Percentiles rank a stretch among this genome's conserved stretches.
phyloP scores from a whole-genome alignment of 2,329 filamentous ascomycete species.

The Neonectria hederae region DNA sequence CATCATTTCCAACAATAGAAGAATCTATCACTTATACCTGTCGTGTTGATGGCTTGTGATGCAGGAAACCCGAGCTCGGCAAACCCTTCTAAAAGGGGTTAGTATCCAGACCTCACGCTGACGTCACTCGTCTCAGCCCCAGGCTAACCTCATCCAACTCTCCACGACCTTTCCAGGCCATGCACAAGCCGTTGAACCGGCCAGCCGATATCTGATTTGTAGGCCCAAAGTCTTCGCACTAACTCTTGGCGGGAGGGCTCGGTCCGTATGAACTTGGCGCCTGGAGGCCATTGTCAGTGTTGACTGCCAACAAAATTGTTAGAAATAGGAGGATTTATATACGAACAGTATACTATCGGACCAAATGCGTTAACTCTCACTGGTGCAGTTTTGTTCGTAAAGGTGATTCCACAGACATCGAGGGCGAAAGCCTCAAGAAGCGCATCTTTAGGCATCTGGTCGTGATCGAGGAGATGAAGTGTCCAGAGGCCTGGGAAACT shows the following conservation, averaged over 20 bases:
- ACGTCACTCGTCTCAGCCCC: background rate
- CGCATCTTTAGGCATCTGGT: conserved; percentile 22
- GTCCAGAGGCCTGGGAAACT: conserved; percentile 13
- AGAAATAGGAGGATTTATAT: background rate
- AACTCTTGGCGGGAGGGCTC: conserved; percentile 45
- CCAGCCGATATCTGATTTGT: conserved; percentile 50
- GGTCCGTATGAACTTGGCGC: conserved; percentile 44
- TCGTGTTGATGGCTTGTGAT: background rate
- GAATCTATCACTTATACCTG: conserved; percentile 30
- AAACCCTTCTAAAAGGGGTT: conserved; percentile 30
- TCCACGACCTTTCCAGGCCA: conserved; percentile 44
- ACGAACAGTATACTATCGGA: conserved; percentile 57
- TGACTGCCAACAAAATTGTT: too few species aligned
- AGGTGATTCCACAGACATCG: conserved; percentile 55
- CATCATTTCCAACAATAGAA: background rate
- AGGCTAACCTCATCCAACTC: background rate
- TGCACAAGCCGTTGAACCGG: conserved; percentile 49
- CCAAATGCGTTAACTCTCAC: conserved; percentile 60
- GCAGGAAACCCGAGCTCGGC: conserved; percentile 41
- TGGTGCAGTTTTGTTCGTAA: conserved; percentile 53
- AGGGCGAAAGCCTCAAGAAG: conserved; percentile 48
- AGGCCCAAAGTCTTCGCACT: conserved; percentile 45
- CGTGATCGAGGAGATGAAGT: conserved; percentile 1
- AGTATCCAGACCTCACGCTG: background rate
- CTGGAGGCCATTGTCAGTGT: conserved; percentile 27